Evolutionary conservation across 2,329 filamentous ascomycete genomes (phyloP).

Genomic region (Juglanconis oblonga): DNA sequence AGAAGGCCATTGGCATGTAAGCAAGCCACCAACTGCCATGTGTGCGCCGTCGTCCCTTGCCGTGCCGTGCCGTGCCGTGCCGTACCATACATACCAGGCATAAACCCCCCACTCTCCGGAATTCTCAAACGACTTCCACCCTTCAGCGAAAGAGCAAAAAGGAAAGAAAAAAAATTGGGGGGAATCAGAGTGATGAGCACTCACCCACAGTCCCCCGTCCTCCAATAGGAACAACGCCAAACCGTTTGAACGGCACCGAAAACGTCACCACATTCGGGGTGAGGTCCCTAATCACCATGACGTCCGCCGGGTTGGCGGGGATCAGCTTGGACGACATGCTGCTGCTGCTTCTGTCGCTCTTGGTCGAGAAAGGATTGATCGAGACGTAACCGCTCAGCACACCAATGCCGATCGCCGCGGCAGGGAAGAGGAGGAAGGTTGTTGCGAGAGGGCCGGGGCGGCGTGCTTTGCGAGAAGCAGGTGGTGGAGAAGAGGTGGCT

Average conservation of each 20-base stretch:
- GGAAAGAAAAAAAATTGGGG: not conserved
- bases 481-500: not conserved
- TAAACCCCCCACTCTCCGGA: too few species aligned
- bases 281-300: slow-evolving; percentile 88
- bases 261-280: slow-evolving; percentile 76
- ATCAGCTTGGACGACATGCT: slow-evolving; percentile 63
- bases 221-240: slow-evolving; percentile 77
- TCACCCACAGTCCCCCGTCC: slow-evolving; percentile 82
- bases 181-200: slow-evolving; percentile 20
- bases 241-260: slow-evolving; percentile 80
- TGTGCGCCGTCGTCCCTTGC: too few species aligned
- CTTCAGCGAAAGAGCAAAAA: not conserved
- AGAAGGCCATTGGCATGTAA: not conserved
- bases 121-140: slow-evolving; percentile 1
- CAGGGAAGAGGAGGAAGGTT: slow-evolving; percentile 16
- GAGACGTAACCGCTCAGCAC: slow-evolving; percentile 11
- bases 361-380: slow-evolving; percentile 13
- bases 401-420: slow-evolving; percentile 13
- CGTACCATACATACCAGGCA: too few species aligned
- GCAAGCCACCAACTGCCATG: too few species aligned
- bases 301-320: slow-evolving; percentile 68
- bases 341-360: slow-evolving; percentile 9
- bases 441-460: slow-evolving; percentile 11
- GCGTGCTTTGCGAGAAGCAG: not conserved
- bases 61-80: too few species aligned